Base-by-base conservation (phyloP, 139 green algal species). In the Coccomyxa sp. region DNA sequence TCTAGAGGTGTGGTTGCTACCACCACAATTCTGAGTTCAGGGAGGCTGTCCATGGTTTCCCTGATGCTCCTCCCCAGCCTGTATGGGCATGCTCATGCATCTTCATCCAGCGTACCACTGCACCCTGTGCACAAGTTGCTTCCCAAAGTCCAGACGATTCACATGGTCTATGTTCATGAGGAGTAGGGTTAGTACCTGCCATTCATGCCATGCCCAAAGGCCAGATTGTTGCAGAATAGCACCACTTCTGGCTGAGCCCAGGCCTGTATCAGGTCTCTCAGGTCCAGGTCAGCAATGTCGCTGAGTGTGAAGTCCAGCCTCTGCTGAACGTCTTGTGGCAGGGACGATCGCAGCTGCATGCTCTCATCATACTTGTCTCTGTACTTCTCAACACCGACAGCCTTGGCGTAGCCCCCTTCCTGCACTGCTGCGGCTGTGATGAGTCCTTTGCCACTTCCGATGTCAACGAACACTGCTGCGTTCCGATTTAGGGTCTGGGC, bases 151-250 rank as follows among this genome's bases (percentile, higher is more conserved):
- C 31, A 35, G 68, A 10, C 22, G 68, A 8, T 16, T 37, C 29
- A 72, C 6, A 72, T 39, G 68, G 10, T 37, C n/a, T 22, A n/a
- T 72, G 68, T 10, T 72, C 31, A 37, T 22, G 10, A 37, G 14
- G 8, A 35, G 14, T 35, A 39, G 31, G 6, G 29, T 5, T 4
- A 72, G 31, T 72, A 72, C 68, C 68, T 72, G 6, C 34, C 34
- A 36, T 39, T 36, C 2, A 27, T 72, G 24, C 68, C 68, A 2
- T 72, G 68, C 29, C 14, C 10, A 36, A 72, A 72, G 14, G 68
- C 68, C 6, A 72, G 68, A 33, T 72, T 72, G 7, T 72, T 72
- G 68, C 68, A 72, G 68, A 72, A 72, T 33, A 72, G 31, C 68
- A 72, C 14, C 29, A 72, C 14, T n/a, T n/a, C 22, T 27, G 29